These are phyloP conservation scores for Panaeolus papilionaceus DNA, from an alignment of 768 basidiomycete genomes.

Conservation along the genomic window DNA sequence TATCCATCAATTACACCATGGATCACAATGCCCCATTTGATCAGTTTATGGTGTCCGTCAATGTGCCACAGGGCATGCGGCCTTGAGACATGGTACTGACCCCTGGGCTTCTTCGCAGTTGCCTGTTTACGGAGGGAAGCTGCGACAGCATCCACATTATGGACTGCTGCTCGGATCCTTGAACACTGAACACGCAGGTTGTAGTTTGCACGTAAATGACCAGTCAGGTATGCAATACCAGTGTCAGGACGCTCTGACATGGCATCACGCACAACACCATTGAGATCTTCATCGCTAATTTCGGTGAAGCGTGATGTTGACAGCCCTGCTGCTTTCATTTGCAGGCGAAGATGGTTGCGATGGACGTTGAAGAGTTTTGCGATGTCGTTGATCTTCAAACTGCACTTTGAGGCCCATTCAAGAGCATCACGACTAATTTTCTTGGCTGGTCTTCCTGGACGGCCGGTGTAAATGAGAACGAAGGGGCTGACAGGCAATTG, in stretches of 20 bases:
- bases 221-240: slow-evolving; percentile 19
- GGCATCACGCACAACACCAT: slow-evolving; percentile 1
- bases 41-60: slow-evolving; percentile 27
- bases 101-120: neutral
- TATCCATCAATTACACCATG: slow-evolving; percentile 25
- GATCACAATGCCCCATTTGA: slow-evolving; percentile 25
- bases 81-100: slow-evolving; percentile 16
- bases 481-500: neutral
- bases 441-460: neutral
- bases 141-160: slow-evolving; percentile 16
- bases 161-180: neutral
- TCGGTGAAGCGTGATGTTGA: neutral
- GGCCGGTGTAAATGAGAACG: neutral
- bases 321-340: neutral
- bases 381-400: neutral
- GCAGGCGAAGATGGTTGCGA: neutral
- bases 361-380: neutral
- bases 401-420: neutral
- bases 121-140: neutral
- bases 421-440: neutral
- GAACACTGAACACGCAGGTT: slow-evolving; percentile 16
- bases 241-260: slow-evolving; percentile 11
- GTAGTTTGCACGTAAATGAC: slow-evolving; percentile 14
- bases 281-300: slow-evolving; percentile 12
- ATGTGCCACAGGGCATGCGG: slow-evolving; percentile 27